Evolutionary conservation across 768 basidiomycete species (phyloP).

Genomic region (Butyriboletus loyo): DNA sequence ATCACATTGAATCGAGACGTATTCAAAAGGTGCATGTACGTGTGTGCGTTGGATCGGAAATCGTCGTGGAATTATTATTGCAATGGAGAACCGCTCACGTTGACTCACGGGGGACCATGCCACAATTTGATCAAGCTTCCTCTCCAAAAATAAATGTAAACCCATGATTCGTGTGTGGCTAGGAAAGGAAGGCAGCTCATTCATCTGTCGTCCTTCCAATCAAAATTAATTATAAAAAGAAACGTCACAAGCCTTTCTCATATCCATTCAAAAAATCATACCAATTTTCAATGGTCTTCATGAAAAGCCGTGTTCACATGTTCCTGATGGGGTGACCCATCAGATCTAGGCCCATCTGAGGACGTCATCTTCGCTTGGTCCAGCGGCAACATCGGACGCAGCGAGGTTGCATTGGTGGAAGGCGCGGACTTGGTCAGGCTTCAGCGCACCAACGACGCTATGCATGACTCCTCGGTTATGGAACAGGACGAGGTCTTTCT

Average conservation of each 20-base stretch:
- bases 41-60: constrained; percentile 4
- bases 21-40: neutral
- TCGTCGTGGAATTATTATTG: constrained; percentile 3
- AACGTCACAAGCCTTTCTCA: constrained; percentile 2
- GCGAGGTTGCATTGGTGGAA: constrained; percentile 62
- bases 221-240: neutral
- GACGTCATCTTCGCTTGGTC: constrained; percentile 47
- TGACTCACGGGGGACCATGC: neutral
- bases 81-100: neutral
- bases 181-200: constrained; percentile 11
- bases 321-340: neutral
- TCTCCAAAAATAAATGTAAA: constrained; percentile 3
- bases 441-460: constrained; percentile 64
- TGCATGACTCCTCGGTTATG: constrained; percentile 72
- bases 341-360: constrained; percentile 38
- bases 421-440: constrained; percentile 43
- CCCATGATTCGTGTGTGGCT: constrained; percentile 4
- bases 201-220: neutral
- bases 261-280: neutral
- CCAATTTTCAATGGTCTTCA: neutral
- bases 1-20: constrained; percentile 4
- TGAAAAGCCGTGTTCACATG: constrained; percentile 5
- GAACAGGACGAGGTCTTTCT: constrained; percentile 64
- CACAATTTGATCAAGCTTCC: too few species aligned
- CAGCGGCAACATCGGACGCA: constrained; percentile 46